Evolutionary conservation across 352 stramenopile genomes (phyloP).

Genomic region (Phytophthora pisi): DNA sequence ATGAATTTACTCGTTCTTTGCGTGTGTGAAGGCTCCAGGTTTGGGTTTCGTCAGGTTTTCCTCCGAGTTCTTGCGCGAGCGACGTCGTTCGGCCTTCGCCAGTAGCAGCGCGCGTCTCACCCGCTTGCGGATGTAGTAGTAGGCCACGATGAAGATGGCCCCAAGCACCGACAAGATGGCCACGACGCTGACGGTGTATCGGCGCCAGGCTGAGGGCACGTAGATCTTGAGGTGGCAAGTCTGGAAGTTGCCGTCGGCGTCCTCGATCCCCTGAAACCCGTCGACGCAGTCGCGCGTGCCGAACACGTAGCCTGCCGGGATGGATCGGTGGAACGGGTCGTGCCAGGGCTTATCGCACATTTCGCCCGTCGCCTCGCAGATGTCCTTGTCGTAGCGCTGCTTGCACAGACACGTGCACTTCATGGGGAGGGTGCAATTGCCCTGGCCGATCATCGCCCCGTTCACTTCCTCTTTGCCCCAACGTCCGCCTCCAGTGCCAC

Average conservation of each 20-base stretch:
- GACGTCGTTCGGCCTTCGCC: slow-evolving; percentile 91
- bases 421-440: slow-evolving; percentile 93
- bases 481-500: slow-evolving; percentile 78
- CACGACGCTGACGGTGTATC: slow-evolving; percentile 84
- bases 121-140: slow-evolving; percentile 86
- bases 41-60: slow-evolving; percentile 54
- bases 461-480: slow-evolving; percentile 79
- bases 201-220: slow-evolving; percentile 85
- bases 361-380: slow-evolving; percentile 74
- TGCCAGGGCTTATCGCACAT: slow-evolving; percentile 87
- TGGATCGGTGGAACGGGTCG: slow-evolving; percentile 71
- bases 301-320: slow-evolving; percentile 91
- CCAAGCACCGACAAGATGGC: slow-evolving; percentile 71
- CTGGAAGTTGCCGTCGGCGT: slow-evolving; percentile 88
- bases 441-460: slow-evolving; percentile 77
- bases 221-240: slow-evolving; percentile 97
- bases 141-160: slow-evolving; percentile 75
- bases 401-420: slow-evolving; percentile 93
- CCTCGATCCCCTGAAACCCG: slow-evolving; percentile 94
- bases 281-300: slow-evolving; percentile 91
- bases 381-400: slow-evolving; percentile 66
- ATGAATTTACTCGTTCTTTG: slow-evolving; percentile 55
- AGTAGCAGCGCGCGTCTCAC: slow-evolving; percentile 79
- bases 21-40: slow-evolving; percentile 57
- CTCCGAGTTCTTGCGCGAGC: slow-evolving; percentile 79